Conservation (phyloP, 2,329 filamentous ascomycete genomes). For the Dactylellina haptotyla region DNA sequence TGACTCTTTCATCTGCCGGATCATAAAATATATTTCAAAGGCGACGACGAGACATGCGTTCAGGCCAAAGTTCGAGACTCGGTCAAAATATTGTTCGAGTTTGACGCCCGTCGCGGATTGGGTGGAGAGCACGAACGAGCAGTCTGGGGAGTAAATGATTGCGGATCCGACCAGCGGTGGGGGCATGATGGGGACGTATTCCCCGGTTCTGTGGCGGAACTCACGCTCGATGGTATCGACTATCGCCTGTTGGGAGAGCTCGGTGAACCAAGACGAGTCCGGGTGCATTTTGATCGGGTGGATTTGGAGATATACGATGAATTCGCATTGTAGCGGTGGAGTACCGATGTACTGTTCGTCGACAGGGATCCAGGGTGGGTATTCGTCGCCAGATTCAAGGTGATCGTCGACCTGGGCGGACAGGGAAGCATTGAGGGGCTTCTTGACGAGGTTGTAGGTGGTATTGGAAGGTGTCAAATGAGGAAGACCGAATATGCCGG, state of each 20-base stretch:
- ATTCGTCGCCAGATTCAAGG: slow-evolving; percentile 67
- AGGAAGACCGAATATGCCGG: slow-evolving; percentile 88
- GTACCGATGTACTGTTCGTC: slow-evolving; percentile 64
- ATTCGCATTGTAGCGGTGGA: slow-evolving; percentile 82
- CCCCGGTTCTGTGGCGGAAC: slow-evolving; percentile 71
- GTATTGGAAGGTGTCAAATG: slow-evolving; percentile 75
- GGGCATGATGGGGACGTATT: slow-evolving; percentile 66
- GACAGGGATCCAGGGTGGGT: slow-evolving; percentile 77
- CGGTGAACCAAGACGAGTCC: slow-evolving; percentile 22
- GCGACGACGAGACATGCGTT: slow-evolving; percentile 69
- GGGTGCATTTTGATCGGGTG: slow-evolving; percentile 64
- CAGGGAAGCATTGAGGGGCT: slow-evolving; percentile 78
- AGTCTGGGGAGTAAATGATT: slow-evolving; percentile 75
- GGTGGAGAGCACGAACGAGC: slow-evolving; percentile 69
- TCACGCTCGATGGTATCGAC: slow-evolving; percentile 69
- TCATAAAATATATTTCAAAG: slow-evolving; percentile 71
- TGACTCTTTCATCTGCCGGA: slow-evolving; percentile 73
- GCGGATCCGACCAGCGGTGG: slow-evolving; percentile 72
- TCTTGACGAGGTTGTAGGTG: slow-evolving; percentile 66
- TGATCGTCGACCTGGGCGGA: slow-evolving; percentile 74
- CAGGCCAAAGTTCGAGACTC: slow-evolving; percentile 71
- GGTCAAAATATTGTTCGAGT: slow-evolving; percentile 69
- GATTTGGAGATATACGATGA: slow-evolving; percentile 84
- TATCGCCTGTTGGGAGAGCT: slow-evolving; percentile 57
- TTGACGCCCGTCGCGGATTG: slow-evolving; percentile 72